Evolutionary conservation across 257 asterid genomes (phyloP).

Genomic region (Mitragyna speciosa): DNA sequence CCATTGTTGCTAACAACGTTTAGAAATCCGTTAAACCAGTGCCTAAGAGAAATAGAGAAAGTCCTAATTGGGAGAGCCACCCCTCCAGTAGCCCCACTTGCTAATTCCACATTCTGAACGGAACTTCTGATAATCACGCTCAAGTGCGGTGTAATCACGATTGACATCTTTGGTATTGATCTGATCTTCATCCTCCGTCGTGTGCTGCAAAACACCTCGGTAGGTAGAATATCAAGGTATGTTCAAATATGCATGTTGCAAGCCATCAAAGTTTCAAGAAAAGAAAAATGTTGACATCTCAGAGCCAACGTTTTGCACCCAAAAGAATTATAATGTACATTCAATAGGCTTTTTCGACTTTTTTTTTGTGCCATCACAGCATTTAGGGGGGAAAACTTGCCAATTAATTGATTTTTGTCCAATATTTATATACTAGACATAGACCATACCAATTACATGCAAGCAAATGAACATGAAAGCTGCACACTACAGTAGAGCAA

Average conservation of each 20-base stretch:
- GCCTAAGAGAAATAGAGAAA: background rate
- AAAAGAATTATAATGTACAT: background rate
- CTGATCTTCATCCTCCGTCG: slow-evolving; percentile 34
- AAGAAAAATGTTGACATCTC: too few relatives aligned
- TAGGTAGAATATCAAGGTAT: background rate
- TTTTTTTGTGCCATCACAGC: background rate
- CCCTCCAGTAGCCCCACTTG: slow-evolving; percentile 61
- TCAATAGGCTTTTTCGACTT: too few relatives aligned
- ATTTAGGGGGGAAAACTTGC: background rate
- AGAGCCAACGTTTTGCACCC: background rate
- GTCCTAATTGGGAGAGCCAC: slow-evolving; percentile 45
- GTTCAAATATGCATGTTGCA: background rate
- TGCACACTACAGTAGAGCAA: background rate
- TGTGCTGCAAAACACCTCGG: slow-evolving; percentile 29
- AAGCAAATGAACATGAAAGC: background rate
- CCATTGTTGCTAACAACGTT: background rate
- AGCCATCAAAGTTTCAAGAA: background rate
- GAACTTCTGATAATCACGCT: slow-evolving; percentile 63
- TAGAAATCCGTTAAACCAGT: too few relatives aligned
- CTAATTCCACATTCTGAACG: slow-evolving; percentile 74
- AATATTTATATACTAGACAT: background rate
- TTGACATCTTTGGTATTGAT: slow-evolving; percentile 31
- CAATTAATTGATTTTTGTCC: background rate
- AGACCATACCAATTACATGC: background rate
- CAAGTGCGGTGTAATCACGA: slow-evolving; percentile 39